These are phyloP conservation scores for Ustilago bromivora DNA, from an alignment of 1,284 basidiomycete genomes.

Conservation along the genomic window DNA sequence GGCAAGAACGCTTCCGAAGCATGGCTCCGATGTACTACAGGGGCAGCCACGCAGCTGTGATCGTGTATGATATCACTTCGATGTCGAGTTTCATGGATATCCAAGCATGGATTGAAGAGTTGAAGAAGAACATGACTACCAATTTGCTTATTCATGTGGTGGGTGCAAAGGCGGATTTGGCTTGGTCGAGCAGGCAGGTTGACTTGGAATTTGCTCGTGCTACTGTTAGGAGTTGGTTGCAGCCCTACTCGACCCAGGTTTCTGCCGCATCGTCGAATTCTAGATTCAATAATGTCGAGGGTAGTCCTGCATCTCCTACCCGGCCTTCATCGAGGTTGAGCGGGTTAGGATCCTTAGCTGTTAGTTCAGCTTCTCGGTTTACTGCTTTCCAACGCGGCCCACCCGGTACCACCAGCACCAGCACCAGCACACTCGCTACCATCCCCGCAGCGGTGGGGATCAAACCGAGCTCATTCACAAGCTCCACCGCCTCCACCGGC, in stretches of 20 bases:
- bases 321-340: slow-evolving; percentile 84
- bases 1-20: slow-evolving; percentile 91
- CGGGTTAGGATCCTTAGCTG: slow-evolving; percentile 72
- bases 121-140: slow-evolving; percentile 81
- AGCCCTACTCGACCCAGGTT: slow-evolving; percentile 31
- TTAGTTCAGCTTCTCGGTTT: slow-evolving; percentile 32
- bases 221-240: slow-evolving; percentile 72
- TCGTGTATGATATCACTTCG: slow-evolving; percentile 98
- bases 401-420: not conserved
- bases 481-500: slow-evolving; percentile 26
- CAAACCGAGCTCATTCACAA: slow-evolving; percentile 34
- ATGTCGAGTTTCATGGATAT: slow-evolving; percentile 89
- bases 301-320: slow-evolving; percentile 71
- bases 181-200: slow-evolving; percentile 70
- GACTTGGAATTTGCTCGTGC: slow-evolving; percentile 81
- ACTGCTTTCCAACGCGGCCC: slow-evolving; percentile 28
- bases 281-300: not conserved
- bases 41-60: slow-evolving; percentile 93
- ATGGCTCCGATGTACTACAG: slow-evolving; percentile 99
- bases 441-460: not conserved
- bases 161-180: slow-evolving; percentile 86
- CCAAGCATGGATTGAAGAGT: slow-evolving; percentile 88
- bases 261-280: not conserved
- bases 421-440: not conserved
- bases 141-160: slow-evolving; percentile 88